Base-by-base conservation (phyloP, 306 rosid species). In the Astragalus glycyphyllos region DNA sequence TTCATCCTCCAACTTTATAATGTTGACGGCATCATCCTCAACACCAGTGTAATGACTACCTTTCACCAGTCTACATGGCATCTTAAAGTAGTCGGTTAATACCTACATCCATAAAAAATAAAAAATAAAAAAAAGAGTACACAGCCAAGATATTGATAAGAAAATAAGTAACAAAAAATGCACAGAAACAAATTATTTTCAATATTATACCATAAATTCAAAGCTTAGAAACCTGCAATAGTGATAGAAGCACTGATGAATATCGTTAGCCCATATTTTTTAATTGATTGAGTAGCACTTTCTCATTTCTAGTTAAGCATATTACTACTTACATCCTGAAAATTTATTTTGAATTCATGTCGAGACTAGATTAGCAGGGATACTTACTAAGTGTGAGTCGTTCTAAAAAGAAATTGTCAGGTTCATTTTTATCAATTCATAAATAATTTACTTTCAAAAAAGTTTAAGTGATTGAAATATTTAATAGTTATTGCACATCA, bases 21-120 rank as follows among this genome's bases (percentile, higher is more conserved):
- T 84, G 83, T 94, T 91, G 76, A 94, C 84, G 75, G 96, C 99
- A 79, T 85, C 97, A 76, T 94, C 97, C 84, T 94, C 99, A 44
- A 89, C 92, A 73, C 99, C 99, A 45, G 99, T 94, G 83, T 94
- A 94, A 80, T 94, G 97, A 80, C 93, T 82, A 48, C 97, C 99
- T 82, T 94, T 94, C 44, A 91, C 92, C 68, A 94, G 91, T 86
- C 91, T 94, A 84, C 99, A 94, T 62, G 97, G 97, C 91, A 94
- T 91, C 81, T 85, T 89, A 84, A 94, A 86, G 45, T 75, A 80
- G 85, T 94, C 99, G 68, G 99, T 96, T 77, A 94, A 83, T 65
- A 91, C 96, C 99, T 94, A 83, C 81, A 86, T 49, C 66, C 83
- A 49, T 67, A 75, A 59, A 75, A n/a, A n/a, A n/a, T n/a, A n/a